These are phyloP conservation scores for Aureobasidium sp. DNA, from an alignment of 2,329 filamentous ascomycete species.

Conservation along the genomic window DNA sequence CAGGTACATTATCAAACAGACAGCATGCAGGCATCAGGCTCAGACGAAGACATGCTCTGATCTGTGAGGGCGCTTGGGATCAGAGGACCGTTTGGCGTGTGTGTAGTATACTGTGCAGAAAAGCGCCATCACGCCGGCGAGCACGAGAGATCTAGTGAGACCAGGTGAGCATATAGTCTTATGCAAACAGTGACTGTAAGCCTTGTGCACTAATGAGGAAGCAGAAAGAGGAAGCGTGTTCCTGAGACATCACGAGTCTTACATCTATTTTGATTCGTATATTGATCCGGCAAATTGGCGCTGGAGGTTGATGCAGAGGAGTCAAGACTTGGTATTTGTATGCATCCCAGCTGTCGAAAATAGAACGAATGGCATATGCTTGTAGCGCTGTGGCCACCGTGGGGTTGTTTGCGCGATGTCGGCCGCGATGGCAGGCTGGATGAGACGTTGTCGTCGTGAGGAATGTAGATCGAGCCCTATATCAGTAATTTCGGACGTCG, in stretches of 20 bases:
- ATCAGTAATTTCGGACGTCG: not conserved
- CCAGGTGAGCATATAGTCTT: not conserved
- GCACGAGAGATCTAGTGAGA: not conserved
- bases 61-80: not conserved
- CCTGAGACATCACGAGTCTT: constrained; percentile 34
- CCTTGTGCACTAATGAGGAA: not conserved
- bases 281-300: constrained; percentile 19
- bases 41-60: not conserved
- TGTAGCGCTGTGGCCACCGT: too few relatives aligned
- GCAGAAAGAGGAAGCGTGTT: not conserved
- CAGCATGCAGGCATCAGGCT: not conserved
- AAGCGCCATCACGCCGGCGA: not conserved
- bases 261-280: constrained; percentile 30
- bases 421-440: not conserved
- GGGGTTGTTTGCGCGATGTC: not conserved
- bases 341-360: not conserved
- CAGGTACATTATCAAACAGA: not conserved
- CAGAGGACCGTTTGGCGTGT: not conserved
- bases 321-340: not conserved
- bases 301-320: not conserved
- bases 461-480: not conserved
- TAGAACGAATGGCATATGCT: not conserved
- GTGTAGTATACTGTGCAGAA: not conserved
- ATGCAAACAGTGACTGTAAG: not conserved
- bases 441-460: not conserved